phyloP scores from a whole-genome alignment of 2,329 filamentous ascomycete genomes.

The Trichophyton rubrum region DNA sequence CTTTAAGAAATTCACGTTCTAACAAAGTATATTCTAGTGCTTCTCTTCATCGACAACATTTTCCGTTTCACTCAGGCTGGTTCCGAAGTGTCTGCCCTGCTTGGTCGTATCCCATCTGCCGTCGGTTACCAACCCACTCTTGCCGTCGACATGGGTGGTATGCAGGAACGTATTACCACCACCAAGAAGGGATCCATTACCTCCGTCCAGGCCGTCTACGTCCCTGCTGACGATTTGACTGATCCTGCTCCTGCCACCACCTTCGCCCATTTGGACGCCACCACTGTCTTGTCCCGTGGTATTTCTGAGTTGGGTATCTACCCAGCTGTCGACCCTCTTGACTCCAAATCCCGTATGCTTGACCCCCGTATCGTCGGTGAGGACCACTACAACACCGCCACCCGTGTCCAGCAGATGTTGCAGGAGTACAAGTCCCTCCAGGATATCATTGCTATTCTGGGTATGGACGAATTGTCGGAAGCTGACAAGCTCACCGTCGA shows the following conservation, averaged over 20 bases:
- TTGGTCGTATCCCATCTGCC: conserved; percentile 99
- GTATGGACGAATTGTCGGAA: conserved; percentile 99
- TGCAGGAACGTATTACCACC: conserved; percentile 99
- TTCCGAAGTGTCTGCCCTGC: conserved; percentile 98
- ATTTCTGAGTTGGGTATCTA: conserved; percentile 99
- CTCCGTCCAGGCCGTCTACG: conserved; percentile 99
- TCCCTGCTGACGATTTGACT: conserved; percentile 99
- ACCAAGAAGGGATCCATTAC: conserved; percentile 99
- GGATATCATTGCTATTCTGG: conserved; percentile 99
- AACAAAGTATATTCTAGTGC: conserved; percentile 43
- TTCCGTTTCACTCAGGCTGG: conserved; percentile 99
- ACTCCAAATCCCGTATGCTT: conserved; percentile 99
- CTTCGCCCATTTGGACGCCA: conserved; percentile 99
- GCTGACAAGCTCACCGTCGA: conserved; percentile 99
- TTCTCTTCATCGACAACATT: conserved; percentile 99
- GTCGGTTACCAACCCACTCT: conserved; percentile 99
- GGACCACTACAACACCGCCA: conserved; percentile 93
- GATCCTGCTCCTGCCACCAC: conserved; percentile 98
- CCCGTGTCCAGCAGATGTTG: conserved; percentile 95
- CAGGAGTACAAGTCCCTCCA: conserved; percentile 99
- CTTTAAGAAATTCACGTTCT: background rate
- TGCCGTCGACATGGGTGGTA: conserved; percentile 95
- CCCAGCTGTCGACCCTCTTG: conserved; percentile 97
- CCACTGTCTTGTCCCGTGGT: conserved; percentile 99
- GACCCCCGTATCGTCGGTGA: conserved; percentile 97